Evolutionary conservation across 139 green algal species (phyloP), one percentile per base, ranked within the genome.

Genomic region (Chlorella sp.): DNA sequence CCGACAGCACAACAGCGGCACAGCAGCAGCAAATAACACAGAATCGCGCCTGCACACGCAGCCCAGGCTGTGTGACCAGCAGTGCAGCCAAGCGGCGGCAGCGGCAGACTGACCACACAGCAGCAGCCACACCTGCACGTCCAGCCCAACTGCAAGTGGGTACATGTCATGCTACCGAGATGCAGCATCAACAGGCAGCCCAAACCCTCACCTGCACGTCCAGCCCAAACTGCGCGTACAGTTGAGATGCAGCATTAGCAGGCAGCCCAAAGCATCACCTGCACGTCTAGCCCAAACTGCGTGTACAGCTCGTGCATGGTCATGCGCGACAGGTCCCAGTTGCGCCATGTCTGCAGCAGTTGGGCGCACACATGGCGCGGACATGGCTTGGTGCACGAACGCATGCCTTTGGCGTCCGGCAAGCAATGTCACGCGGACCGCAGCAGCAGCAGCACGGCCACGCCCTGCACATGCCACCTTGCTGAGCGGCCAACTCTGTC

Each of bases 271-370:
- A 99, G 96, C 48, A 96, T 92, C 11, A 93, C 96, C 85, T 92
- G 89, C 46, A 90, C 85, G 26, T 94, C 92, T 40, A 99, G 88
- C 32, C 92, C 92, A 89, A 93, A 99, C 75, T 99, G 77, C 36
- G 40, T 41, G 77, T 83, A 83, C 40, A 83, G 77, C 77, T 83
- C 82, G 13, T 87, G 87, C 94, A 98, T 98, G 77, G 94, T 94
- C 90, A 98, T 96, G 20, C 80, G 85, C 54, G 68, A 87, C 68
- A 99, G 87, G 92, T 99, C 91, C 64, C 95, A 88, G 72, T 93
- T 94, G 88, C 97, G 89, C 86, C 97, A 94, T 1, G 97, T 99
- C 43, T 86, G 58, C 54, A 69, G 36, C 17, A 4, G 7, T n/a
- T 9, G 26, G 19, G 70, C 40, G 2, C 7, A 40, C 36, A 8